Conservation (phyloP, 495 filamentous ascomycete species). For the Talaromyces thailandensis region DNA sequence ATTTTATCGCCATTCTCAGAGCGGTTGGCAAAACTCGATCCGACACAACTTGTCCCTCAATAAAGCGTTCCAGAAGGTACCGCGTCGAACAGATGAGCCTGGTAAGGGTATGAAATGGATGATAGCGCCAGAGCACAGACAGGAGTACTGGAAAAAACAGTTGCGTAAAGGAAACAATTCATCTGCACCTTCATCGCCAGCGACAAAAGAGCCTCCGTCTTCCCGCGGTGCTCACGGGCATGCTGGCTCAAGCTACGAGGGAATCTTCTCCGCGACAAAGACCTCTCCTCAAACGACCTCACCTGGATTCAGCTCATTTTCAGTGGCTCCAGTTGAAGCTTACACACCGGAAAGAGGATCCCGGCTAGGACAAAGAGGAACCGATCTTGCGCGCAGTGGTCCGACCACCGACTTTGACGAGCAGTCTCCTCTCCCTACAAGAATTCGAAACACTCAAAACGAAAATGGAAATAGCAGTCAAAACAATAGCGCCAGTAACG, state of each 20-base stretch:
- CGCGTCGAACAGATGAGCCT: constrained; percentile 85
- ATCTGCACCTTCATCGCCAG: constrained; percentile 38
- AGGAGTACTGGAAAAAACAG: constrained; percentile 63
- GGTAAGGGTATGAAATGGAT: constrained; percentile 99
- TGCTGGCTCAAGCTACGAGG: constrained; percentile 16
- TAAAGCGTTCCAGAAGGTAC: constrained; percentile 85
- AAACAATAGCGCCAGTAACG: constrained; percentile 29
- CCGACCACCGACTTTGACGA: constrained; percentile 43
- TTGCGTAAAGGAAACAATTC: constrained; percentile 36
- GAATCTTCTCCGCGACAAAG: constrained; percentile 35
- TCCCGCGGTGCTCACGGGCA: constrained; percentile 25
- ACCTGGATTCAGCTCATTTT: constrained; percentile 38
- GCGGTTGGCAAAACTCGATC: constrained; percentile 97
- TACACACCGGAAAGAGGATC: constrained; percentile 40
- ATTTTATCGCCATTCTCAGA: constrained; percentile 74
- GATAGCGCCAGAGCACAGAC: constrained; percentile 68
- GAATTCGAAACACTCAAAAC: constrained; percentile 31
- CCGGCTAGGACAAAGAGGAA: constrained; percentile 21
- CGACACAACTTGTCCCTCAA: constrained; percentile 92
- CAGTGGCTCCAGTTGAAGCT: constrained; percentile 37
- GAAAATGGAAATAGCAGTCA: constrained; percentile 40
- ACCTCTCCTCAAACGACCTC: constrained; percentile 44
- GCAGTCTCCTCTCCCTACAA: constrained; percentile 42
- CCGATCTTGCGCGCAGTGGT: constrained; percentile 27
- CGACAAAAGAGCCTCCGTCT: constrained; percentile 29